These are phyloP conservation scores for Neospermospora avenae DNA, from an alignment of 2,329 filamentous ascomycete genomes.

Conservation along the genomic window DNA sequence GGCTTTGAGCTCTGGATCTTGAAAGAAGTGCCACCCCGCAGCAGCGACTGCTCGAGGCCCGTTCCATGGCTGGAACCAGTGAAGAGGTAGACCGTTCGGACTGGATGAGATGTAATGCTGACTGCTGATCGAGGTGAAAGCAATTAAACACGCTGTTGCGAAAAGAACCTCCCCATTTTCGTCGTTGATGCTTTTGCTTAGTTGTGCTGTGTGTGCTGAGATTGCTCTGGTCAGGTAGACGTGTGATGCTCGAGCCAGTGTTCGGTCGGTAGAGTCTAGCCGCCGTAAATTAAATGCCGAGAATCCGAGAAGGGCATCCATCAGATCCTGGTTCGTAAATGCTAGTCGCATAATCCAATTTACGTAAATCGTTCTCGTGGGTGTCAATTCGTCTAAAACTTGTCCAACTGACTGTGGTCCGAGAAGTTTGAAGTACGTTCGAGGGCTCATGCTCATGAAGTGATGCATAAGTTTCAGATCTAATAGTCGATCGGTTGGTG, in stretches of 20 bases:
- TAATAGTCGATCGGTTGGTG: constrained; percentile 34
- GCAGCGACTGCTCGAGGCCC: constrained; percentile 60
- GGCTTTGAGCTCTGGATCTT: constrained; percentile 42
- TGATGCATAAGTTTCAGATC: constrained; percentile 62
- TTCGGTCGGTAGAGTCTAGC: constrained; percentile 50
- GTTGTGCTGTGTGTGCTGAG: constrained; percentile 51
- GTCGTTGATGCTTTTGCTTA: constrained; percentile 53
- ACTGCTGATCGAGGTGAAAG: constrained; percentile 56
- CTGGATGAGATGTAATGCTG: constrained; percentile 52
- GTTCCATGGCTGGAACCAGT: constrained; percentile 63
- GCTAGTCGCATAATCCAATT: constrained; percentile 56
- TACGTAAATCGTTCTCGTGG: constrained; percentile 32
- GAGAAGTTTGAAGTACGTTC: constrained; percentile 7
- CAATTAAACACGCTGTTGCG: constrained; percentile 57
- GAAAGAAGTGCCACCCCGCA: constrained; percentile 58
- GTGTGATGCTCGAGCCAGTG: constrained; percentile 55
- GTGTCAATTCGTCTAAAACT: constrained; percentile 44
- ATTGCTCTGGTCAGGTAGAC: constrained; percentile 60
- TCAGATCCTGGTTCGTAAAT: constrained; percentile 54
- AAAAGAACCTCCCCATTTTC: constrained; percentile 59
- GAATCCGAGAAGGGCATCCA: constrained; percentile 59
- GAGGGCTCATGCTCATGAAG: constrained; percentile 32
- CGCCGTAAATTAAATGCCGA: constrained; percentile 59
- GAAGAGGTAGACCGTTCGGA: constrained; percentile 49
- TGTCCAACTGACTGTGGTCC: background rate